Evolutionary conservation across 805 yeast species (phyloP).

Genomic region (Metschnikowia cerradonensis): DNA sequence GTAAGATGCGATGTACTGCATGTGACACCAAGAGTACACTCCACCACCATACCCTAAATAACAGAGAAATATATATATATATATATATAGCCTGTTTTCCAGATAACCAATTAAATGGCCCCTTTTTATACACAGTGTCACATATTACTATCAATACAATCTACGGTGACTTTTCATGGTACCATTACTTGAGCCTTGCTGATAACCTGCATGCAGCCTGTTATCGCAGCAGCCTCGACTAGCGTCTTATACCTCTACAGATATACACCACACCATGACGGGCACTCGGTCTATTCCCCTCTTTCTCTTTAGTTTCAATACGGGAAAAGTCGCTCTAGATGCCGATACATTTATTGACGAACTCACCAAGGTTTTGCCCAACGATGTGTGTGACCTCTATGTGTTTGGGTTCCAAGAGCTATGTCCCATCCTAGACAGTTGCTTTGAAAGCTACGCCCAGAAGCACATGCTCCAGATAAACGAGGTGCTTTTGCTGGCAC

Average conservation of each 20-base stretch:
- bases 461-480: slow-evolving; percentile 34
- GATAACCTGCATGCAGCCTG: neutral
- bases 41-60: too few relatives aligned
- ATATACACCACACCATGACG: neutral
- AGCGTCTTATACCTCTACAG: neutral
- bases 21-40: neutral
- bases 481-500: slow-evolving; percentile 28
- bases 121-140: neutral
- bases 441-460: slow-evolving; percentile 37
- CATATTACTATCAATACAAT: neutral
- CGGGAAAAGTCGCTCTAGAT: slow-evolving; percentile 45
- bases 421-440: slow-evolving; percentile 52
- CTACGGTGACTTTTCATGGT: too few relatives aligned
- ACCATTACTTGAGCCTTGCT: too few relatives aligned
- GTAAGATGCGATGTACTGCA: slow-evolving; percentile 1
- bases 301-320: slow-evolving; percentile 50
- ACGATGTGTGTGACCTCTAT: slow-evolving; percentile 41
- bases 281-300: slow-evolving; percentile 17
- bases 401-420: slow-evolving; percentile 69
- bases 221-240: neutral
- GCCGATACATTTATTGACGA: slow-evolving; percentile 28
- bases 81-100: too few relatives aligned
- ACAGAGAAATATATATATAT: too few relatives aligned
- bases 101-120: too few relatives aligned
- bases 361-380: slow-evolving; percentile 25